Conservation (phyloP, 2,329 filamentous ascomycete species). For the Bipolaris bicolor region DNA sequence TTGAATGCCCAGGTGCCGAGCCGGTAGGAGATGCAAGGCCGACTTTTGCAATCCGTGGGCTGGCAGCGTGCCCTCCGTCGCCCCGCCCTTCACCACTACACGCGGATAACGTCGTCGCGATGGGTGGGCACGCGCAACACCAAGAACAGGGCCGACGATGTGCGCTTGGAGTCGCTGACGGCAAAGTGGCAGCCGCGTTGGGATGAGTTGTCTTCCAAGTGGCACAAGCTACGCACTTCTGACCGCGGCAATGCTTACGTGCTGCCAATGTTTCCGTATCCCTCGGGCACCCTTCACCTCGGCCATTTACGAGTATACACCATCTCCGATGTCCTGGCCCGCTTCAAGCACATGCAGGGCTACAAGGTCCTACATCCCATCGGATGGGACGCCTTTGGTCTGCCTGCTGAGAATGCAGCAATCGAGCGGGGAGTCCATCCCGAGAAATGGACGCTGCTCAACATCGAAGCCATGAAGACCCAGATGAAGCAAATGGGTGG, state of each 20-base stretch:
- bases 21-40: slow-evolving; percentile 36
- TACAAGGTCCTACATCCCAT: slow-evolving; percentile 83
- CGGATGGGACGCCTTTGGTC: slow-evolving; percentile 91
- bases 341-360: slow-evolving; percentile 77
- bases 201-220: slow-evolving; percentile 33
- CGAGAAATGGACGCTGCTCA: slow-evolving; percentile 76
- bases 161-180: slow-evolving; percentile 25
- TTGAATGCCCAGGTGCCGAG: slow-evolving; percentile 24
- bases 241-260: slow-evolving; percentile 65
- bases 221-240: slow-evolving; percentile 16
- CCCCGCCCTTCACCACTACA: slow-evolving; percentile 10
- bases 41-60: slow-evolving; percentile 32
- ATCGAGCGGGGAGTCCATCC: slow-evolving; percentile 82
- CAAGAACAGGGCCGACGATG: slow-evolving; percentile 13
- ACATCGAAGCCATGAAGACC: slow-evolving; percentile 84
- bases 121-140: slow-evolving; percentile 14
- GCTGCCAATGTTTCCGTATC: slow-evolving; percentile 92
- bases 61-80: slow-evolving; percentile 31
- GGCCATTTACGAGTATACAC: slow-evolving; percentile 89
- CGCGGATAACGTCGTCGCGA: slow-evolving; percentile 16
- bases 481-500: slow-evolving; percentile 81
- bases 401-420: slow-evolving; percentile 90
- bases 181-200: slow-evolving; percentile 62
- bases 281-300: slow-evolving; percentile 83
- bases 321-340: slow-evolving; percentile 83